Evolutionary conservation across 257 asterid species (phyloP).

Genomic region (Fraxinus americana): DNA sequence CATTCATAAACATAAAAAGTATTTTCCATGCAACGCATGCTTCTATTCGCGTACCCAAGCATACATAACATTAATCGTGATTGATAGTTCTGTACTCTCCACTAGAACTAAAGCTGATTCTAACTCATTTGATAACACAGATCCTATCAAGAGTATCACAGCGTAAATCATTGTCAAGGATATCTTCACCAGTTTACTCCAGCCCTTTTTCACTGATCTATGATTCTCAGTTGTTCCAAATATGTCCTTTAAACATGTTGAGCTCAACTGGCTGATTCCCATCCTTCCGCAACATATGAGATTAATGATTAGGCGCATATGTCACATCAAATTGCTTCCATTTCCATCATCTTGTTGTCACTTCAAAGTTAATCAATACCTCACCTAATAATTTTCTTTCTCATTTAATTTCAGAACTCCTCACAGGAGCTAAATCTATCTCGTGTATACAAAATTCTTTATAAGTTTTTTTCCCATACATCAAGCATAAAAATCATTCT

Average conservation of each 20-base stretch:
- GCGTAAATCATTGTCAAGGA: neutral
- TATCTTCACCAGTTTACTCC: constrained; percentile 1
- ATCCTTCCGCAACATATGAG: constrained; percentile 3
- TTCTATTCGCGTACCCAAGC: neutral
- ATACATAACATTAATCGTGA: neutral
- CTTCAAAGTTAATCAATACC: neutral
- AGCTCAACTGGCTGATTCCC: neutral
- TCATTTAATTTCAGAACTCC: neutral
- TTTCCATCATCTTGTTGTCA: constrained; percentile 1
- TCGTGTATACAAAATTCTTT: constrained; percentile 5
- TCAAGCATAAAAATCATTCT: constrained; percentile 10
- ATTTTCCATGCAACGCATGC: neutral
- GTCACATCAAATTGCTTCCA: constrained; percentile 5
- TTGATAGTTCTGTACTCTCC: neutral
- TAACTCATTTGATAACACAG: constrained; percentile 5
- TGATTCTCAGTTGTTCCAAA: neutral
- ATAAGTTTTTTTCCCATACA: neutral
- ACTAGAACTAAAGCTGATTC: constrained; percentile 12
- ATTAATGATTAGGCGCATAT: constrained; percentile 7
- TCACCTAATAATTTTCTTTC: constrained; percentile 8
- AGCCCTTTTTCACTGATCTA: neutral
- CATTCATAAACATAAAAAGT: neutral
- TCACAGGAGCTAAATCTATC: neutral
- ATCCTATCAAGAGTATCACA: constrained; percentile 1
- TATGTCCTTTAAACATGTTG: neutral